Conservation (phyloP, 1,284 basidiomycete genomes). For the Cryptococcus amylolentus region DNA sequence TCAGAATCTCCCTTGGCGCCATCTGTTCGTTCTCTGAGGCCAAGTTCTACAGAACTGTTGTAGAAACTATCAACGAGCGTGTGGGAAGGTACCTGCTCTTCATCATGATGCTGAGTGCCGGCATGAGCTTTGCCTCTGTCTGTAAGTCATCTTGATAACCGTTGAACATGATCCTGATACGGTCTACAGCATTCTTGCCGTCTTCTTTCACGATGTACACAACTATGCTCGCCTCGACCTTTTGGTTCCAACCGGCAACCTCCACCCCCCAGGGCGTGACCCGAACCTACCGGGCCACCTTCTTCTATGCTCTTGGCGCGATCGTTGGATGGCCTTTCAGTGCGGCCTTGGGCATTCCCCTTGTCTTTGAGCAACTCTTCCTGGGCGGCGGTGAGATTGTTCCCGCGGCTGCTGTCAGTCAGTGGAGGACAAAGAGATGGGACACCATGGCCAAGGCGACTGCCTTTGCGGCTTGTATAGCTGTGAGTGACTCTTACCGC, state of each 20-base stretch:
- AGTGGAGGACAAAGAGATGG: slow-evolving; percentile 64
- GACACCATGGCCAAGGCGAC: slow-evolving; percentile 61
- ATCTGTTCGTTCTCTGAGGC: slow-evolving; percentile 75
- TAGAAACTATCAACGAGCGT: slow-evolving; percentile 76
- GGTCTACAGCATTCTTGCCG: slow-evolving; percentile 76
- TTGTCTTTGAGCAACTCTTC: slow-evolving; percentile 86
- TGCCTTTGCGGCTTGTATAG: slow-evolving; percentile 59
- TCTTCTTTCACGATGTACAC: slow-evolving; percentile 95
- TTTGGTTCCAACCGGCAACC: slow-evolving; percentile 65
- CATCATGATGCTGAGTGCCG: slow-evolving; percentile 76
- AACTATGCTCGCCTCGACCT: slow-evolving; percentile 75
- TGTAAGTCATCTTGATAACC: slow-evolving; percentile 53
- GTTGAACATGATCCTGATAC: neutral
- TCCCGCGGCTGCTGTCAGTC: slow-evolving; percentile 51
- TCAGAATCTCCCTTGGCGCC: slow-evolving; percentile 74
- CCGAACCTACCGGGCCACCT: slow-evolving; percentile 56
- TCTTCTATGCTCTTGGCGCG: slow-evolving; percentile 74
- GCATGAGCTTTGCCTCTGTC: slow-evolving; percentile 86
- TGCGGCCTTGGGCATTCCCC: slow-evolving; percentile 78
- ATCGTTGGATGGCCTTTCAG: slow-evolving; percentile 97
- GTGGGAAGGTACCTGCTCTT: slow-evolving; percentile 89
- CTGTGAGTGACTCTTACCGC: slow-evolving; percentile 56
- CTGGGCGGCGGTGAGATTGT: slow-evolving; percentile 69
- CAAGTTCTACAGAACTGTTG: slow-evolving; percentile 77
- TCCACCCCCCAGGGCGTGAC: slow-evolving; percentile 59